phyloP scores from a whole-genome alignment of 2,329 filamentous ascomycete species.

The Beauveria sp. region DNA sequence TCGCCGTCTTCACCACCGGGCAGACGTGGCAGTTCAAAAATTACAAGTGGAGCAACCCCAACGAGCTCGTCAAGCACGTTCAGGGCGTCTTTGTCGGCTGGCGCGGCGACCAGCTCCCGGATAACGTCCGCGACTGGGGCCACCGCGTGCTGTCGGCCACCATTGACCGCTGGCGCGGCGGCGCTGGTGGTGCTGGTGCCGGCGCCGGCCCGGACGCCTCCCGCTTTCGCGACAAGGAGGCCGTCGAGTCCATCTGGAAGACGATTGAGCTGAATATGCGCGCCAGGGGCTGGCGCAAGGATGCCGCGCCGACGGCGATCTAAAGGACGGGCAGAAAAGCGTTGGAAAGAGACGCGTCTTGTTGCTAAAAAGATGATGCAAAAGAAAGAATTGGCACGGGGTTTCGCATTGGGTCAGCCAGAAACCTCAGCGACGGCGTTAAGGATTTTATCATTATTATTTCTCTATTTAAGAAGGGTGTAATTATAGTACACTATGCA shows the following conservation, averaged over 20 bases:
- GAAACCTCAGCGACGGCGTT: slow-evolving; percentile 11
- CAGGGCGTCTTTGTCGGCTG: slow-evolving; percentile 86
- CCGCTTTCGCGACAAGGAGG: slow-evolving; percentile 81
- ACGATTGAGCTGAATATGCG: slow-evolving; percentile 83
- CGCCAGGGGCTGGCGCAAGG: slow-evolving; percentile 71
- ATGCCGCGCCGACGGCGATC: slow-evolving; percentile 54
- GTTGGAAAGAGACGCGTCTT: not conserved
- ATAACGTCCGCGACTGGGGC: slow-evolving; percentile 76
- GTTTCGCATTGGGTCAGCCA: slow-evolving; percentile 4
- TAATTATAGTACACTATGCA: not conserved
- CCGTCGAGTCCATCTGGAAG: slow-evolving; percentile 89
- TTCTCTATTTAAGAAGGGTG: not conserved
- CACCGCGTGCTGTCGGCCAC: slow-evolving; percentile 70
- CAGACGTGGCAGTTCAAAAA: slow-evolving; percentile 98
- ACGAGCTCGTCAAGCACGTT: slow-evolving; percentile 83
- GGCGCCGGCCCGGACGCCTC: slow-evolving; percentile 39
- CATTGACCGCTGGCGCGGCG: slow-evolving; percentile 74
- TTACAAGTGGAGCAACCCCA: slow-evolving; percentile 89
- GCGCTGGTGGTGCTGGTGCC: slow-evolving; percentile 14
- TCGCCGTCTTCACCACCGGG: slow-evolving; percentile 94
- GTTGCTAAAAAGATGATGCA: not conserved
- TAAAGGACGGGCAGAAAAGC: slow-evolving; percentile 16
- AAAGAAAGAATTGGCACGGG: not conserved
- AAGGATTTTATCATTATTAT: not conserved
- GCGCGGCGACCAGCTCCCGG: slow-evolving; percentile 73